Percentiles rank a stretch among this genome's conserved stretches.
Evolutionary conservation across 2,329 filamentous ascomycete species (phyloP).

Genomic region (Didymella arachidicola): DNA sequence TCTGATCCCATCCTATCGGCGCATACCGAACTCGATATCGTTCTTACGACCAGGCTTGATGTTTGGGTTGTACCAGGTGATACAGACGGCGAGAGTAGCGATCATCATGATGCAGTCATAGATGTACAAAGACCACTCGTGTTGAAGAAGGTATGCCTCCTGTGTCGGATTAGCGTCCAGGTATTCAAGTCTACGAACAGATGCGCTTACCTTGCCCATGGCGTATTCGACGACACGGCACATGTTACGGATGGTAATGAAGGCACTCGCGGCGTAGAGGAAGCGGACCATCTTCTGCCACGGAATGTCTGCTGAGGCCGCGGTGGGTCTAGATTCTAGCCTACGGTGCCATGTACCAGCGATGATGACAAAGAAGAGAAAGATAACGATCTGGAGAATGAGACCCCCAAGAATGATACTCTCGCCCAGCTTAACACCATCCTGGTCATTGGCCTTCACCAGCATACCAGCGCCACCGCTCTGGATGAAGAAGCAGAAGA

Average conservation of each 20-base stretch:
- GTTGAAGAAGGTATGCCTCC: constrained; percentile 35
- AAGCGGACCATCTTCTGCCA: constrained; percentile 49
- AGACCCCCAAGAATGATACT: constrained; percentile 65
- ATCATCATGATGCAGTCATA: constrained; percentile 42
- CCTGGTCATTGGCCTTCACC: constrained; percentile 32
- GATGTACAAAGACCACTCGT: constrained; percentile 40
- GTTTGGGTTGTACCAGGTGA: constrained; percentile 40
- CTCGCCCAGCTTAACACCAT: constrained; percentile 52
- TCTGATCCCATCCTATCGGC: constrained; percentile 24
- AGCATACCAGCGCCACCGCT: constrained; percentile 58
- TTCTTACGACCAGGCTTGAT: constrained; percentile 31
- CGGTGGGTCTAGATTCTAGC: constrained; percentile 46
- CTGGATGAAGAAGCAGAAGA: constrained; percentile 63
- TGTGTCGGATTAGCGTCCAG: constrained; percentile 19
- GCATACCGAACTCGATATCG: constrained; percentile 32
- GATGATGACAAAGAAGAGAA: constrained; percentile 63
- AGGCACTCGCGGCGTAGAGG: constrained; percentile 49
- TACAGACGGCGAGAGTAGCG: constrained; percentile 32
- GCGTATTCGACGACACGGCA: constrained; percentile 60
- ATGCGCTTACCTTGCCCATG: constrained; percentile 34
- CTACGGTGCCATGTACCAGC: constrained; percentile 60
- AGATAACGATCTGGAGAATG: constrained; percentile 64
- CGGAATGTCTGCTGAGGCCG: constrained; percentile 30
- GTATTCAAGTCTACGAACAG: neutral
- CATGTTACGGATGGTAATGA: constrained; percentile 58